Evolutionary conservation across 129 eudicot genomes (phyloP).

Genomic region (Ambrosia artemisiifolia): DNA sequence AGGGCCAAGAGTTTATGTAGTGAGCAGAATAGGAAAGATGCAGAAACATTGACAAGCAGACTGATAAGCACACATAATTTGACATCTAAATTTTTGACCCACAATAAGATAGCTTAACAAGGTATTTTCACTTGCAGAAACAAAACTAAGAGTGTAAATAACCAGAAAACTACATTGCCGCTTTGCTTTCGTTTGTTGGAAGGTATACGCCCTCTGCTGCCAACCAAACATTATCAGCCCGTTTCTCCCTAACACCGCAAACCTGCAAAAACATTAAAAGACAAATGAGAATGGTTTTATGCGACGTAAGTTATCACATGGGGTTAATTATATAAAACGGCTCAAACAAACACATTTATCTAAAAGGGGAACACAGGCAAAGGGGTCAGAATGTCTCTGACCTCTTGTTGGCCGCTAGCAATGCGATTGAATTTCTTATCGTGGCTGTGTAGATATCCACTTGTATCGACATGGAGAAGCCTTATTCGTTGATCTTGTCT

Average conservation of each 20-base stretch:
- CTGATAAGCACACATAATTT: too few species aligned
- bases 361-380: background rate
- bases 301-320: too few species aligned
- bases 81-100: too few species aligned
- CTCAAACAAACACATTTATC: too few species aligned
- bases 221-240: constrained; percentile 85
- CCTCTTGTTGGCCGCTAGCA: constrained; percentile 99
- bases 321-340: too few species aligned
- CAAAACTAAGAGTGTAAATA: background rate
- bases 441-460: constrained; percentile 91
- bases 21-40: too few species aligned
- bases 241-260: constrained; percentile 80
- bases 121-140: background rate
- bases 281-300: background rate
- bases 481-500: constrained; percentile 90
- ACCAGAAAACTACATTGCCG: constrained; percentile 22
- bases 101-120: too few species aligned
- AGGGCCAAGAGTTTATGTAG: too few species aligned
- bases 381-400: constrained; percentile 26
- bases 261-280: constrained; percentile 47
- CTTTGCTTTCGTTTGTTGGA: constrained; percentile 57
- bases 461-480: constrained; percentile 91
- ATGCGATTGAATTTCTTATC: constrained; percentile 88
- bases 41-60: too few species aligned
- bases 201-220: constrained; percentile 98